phyloP scores from a whole-genome alignment of 2,329 filamentous ascomycete genomes.

The Colletotrichum sidae region DNA sequence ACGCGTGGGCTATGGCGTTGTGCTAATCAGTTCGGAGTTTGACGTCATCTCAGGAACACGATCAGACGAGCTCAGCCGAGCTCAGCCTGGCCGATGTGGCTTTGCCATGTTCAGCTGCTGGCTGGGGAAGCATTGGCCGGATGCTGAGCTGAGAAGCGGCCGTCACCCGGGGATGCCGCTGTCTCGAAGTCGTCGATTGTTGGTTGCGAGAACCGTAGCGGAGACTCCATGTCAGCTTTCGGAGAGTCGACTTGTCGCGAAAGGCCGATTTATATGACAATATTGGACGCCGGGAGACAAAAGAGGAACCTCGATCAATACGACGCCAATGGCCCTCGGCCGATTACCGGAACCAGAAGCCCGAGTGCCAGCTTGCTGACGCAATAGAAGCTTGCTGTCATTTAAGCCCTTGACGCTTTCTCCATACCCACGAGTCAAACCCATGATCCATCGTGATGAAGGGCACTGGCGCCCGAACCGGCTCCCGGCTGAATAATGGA shows the following conservation, averaged over 20 bases:
- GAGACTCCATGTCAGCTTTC: background rate
- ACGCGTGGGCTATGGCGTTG: background rate
- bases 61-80: constrained; percentile 15
- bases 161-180: constrained; percentile 13
- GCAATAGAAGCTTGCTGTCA: background rate
- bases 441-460: background rate
- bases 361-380: background rate
- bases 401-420: constrained; percentile 2
- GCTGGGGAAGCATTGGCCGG: constrained; percentile 13
- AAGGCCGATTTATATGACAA: background rate
- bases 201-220: constrained; percentile 15
- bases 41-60: constrained; percentile 8
- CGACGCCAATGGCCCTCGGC: background rate
- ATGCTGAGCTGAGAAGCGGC: constrained; percentile 6
- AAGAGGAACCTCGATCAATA: background rate
- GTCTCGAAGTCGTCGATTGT: background rate
- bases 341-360: background rate
- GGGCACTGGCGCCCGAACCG: background rate
- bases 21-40: background rate
- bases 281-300: background rate
- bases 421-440: constrained; percentile 13
- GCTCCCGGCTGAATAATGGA: background rate
- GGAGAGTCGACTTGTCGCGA: background rate
- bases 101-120: constrained; percentile 1
- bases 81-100: constrained; percentile 11